phyloP scores from a whole-genome alignment of 805 yeast genomes.

The Kluyveromyces nonfermentans region DNA sequence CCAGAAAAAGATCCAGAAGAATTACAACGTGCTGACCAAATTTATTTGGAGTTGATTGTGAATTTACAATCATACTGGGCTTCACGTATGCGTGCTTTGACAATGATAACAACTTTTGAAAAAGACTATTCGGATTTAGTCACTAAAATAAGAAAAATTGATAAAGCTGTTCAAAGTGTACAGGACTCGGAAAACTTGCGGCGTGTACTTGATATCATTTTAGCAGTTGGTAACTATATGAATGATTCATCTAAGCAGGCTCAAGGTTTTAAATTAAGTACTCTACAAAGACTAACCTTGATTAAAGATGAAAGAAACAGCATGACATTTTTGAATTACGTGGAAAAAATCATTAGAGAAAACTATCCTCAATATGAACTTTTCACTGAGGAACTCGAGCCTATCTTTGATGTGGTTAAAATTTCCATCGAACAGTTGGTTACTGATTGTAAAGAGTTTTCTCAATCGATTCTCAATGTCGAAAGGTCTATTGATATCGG shows the following conservation, averaged over 20 bases:
- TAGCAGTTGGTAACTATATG: conserved; percentile 94
- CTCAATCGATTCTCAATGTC: conserved; percentile 55
- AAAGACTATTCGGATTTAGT: conserved; percentile 70
- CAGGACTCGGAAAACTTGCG: conserved; percentile 58
- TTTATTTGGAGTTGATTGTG: conserved; percentile 73
- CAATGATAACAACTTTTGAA: conserved; percentile 59
- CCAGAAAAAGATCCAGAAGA: conserved; percentile 69
- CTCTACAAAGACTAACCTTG: conserved; percentile 82
- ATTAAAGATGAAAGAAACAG: conserved; percentile 84
- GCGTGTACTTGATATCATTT: conserved; percentile 69
- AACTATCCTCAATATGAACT: conserved; percentile 70
- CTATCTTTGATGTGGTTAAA: conserved; percentile 50
- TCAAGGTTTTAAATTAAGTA: conserved; percentile 79
- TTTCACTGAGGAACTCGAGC: conserved; percentile 67
- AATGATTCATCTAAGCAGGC: conserved; percentile 90
- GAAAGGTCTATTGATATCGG: conserved; percentile 71
- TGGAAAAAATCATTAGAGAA: conserved; percentile 78
- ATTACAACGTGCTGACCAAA: conserved; percentile 77
- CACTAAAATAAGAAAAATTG: conserved; percentile 57
- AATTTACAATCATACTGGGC: conserved; percentile 88
- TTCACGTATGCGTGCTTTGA: conserved; percentile 77
- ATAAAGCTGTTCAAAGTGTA: conserved; percentile 61
- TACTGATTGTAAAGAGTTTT: conserved; percentile 58
- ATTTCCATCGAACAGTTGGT: conserved; percentile 75
- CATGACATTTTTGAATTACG: conserved; percentile 84